Evolutionary conservation across 2,329 filamentous ascomycete genomes (phyloP).

Genomic region (Thielaviopsis euricoi): DNA sequence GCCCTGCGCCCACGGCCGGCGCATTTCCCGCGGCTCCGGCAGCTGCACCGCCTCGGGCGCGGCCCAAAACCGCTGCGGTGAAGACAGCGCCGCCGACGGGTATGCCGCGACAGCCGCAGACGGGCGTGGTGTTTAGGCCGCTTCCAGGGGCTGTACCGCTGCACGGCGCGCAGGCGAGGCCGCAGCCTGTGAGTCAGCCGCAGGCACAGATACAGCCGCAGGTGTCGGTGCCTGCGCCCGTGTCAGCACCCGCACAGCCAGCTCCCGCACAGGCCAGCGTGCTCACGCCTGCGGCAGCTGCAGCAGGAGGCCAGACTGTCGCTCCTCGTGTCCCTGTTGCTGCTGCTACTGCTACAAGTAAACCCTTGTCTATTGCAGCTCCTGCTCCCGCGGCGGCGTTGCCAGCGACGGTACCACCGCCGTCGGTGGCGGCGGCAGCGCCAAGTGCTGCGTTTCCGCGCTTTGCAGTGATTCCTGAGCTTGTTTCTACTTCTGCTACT

Average conservation of each 20-base stretch:
- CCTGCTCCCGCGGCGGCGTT: background rate
- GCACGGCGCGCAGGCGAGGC: background rate
- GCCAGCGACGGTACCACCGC: background rate
- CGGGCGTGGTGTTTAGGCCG: background rate
- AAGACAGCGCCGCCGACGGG: background rate
- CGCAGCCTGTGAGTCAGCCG: background rate
- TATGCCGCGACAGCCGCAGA: too few species aligned
- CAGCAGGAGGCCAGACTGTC: background rate
- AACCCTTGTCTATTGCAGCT: background rate
- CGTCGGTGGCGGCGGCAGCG: background rate
- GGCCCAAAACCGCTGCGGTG: background rate
- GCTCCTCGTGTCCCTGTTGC: background rate
- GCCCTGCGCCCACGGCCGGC: background rate
- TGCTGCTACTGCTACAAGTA: background rate
- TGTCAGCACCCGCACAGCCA: too few species aligned
- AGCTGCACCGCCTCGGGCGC: background rate
- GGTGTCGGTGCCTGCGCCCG: background rate
- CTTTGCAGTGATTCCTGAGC: background rate
- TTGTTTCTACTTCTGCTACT: background rate
- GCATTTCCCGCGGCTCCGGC: background rate
- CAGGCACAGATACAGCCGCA: background rate
- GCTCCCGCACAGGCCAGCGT: background rate
- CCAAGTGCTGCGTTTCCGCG: background rate
- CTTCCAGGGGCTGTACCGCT: background rate
- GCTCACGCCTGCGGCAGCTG: background rate